phyloP scores from a whole-genome alignment of 2,329 filamentous ascomycete genomes.

The Clarireedia homoeocarpa region DNA sequence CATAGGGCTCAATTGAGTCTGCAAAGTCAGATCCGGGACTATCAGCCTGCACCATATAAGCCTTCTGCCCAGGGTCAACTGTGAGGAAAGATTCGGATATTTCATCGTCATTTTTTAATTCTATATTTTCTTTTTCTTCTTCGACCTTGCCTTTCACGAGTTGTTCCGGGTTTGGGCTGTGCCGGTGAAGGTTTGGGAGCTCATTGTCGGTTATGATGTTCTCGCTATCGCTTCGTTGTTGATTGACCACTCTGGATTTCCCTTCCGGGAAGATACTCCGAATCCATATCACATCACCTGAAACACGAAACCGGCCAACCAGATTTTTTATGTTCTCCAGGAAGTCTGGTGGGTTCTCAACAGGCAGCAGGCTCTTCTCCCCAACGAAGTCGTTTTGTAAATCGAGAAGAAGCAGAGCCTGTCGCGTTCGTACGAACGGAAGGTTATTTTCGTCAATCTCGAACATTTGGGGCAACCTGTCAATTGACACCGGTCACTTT shows the following conservation, averaged over 20 bases:
- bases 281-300: constrained; percentile 76
- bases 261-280: constrained; percentile 58
- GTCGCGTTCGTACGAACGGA: constrained; percentile 49
- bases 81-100: constrained; percentile 26
- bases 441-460: constrained; percentile 48
- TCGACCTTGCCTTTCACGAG: constrained; percentile 12
- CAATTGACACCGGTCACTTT: not conserved
- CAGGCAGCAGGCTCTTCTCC: constrained; percentile 57
- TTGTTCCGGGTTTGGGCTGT: not conserved
- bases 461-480: constrained; percentile 37
- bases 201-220: constrained; percentile 27
- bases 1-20: not conserved
- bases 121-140: constrained; percentile 8
- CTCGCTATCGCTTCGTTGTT: constrained; percentile 30
- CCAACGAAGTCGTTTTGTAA: constrained; percentile 85
- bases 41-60: constrained; percentile 35
- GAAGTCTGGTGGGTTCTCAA: constrained; percentile 56
- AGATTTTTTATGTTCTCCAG: constrained; percentile 59
- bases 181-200: constrained; percentile 6
- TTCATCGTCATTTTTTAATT: constrained; percentile 4
- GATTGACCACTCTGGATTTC: constrained; percentile 49
- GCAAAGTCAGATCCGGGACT: constrained; percentile 1
- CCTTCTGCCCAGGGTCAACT: constrained; percentile 17
- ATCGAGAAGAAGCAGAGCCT: constrained; percentile 75
- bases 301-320: constrained; percentile 63